Conservation (phyloP, 805 yeast species). For the Ogataea ramenticola region DNA sequence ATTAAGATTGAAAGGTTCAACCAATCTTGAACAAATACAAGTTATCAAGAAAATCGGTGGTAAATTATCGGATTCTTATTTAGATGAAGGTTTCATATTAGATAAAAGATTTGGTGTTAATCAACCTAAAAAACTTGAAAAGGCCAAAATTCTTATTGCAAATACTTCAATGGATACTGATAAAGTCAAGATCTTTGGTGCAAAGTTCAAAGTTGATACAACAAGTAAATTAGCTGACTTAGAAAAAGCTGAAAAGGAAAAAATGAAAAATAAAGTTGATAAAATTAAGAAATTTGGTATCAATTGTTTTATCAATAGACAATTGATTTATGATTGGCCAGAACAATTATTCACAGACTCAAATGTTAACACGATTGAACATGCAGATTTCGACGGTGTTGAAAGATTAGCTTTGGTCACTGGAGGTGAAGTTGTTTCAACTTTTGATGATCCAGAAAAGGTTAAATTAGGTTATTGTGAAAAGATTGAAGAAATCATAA, state of each 20-base stretch:
- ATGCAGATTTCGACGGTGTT: conserved; percentile 97
- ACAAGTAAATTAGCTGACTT: conserved; percentile 90
- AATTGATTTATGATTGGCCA: conserved; percentile 95
- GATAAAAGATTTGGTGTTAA: conserved; percentile 90
- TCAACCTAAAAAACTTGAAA: conserved; percentile 79
- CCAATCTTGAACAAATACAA: conserved; percentile 88
- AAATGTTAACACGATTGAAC: conserved; percentile 87
- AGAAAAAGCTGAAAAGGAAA: conserved; percentile 88
- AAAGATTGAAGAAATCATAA: conserved; percentile 79
- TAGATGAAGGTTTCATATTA: conserved; percentile 93
- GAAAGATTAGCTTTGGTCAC: conserved; percentile 94
- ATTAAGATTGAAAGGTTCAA: conserved; percentile 76
- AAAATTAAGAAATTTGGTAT: conserved; percentile 77
- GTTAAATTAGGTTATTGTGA: conserved; percentile 88
- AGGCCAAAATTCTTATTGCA: conserved; percentile 85
- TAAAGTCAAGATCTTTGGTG: conserved; percentile 95
- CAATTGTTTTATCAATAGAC: conserved; percentile 91
- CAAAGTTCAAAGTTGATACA: conserved; percentile 93
- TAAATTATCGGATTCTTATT: conserved; percentile 78
- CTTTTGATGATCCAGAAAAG: conserved; percentile 86
- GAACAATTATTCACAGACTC: conserved; percentile 90
- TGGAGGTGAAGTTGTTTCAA: conserved; percentile 97
- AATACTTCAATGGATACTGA: conserved; percentile 97
- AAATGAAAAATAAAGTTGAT: conserved; percentile 85
- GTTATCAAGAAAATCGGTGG: conserved; percentile 93